phyloP scores from a whole-genome alignment of 768 basidiomycete genomes.

The Hydnomerulius pinastri region DNA sequence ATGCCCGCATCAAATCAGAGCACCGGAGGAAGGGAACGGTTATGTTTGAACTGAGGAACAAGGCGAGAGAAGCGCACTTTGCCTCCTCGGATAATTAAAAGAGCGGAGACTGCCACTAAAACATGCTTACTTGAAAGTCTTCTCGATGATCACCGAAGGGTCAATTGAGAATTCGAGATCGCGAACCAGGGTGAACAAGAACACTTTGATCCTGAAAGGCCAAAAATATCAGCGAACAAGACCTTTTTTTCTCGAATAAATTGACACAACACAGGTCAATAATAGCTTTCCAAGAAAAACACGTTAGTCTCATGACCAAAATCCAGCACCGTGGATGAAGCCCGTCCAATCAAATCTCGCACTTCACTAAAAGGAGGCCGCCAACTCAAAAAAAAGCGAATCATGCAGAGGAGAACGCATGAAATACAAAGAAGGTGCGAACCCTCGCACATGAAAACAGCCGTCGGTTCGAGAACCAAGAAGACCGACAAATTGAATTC shows the following conservation, averaged over 20 bases:
- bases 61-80: slow-evolving; percentile 12
- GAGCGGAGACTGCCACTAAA: slow-evolving; percentile 18
- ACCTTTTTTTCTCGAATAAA: background rate
- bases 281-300: slow-evolving; percentile 3
- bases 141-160: slow-evolving; percentile 56
- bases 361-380: slow-evolving; percentile 8
- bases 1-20: slow-evolving; percentile 7
- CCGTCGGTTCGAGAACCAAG: slow-evolving; percentile 11
- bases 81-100: slow-evolving; percentile 24
- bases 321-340: background rate
- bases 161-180: slow-evolving; percentile 58
- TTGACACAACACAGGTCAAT: slow-evolving; percentile 2
- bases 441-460: slow-evolving; percentile 9
- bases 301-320: slow-evolving; percentile 1
- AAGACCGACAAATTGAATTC: background rate
- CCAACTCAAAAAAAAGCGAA: slow-evolving; percentile 25
- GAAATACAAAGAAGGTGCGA: slow-evolving; percentile 3
- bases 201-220: slow-evolving; percentile 58
- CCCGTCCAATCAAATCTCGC: slow-evolving; percentile 6
- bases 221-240: slow-evolving; percentile 20
- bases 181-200: slow-evolving; percentile 57
- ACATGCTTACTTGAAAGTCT: slow-evolving; percentile 57
- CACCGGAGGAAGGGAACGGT: slow-evolving; percentile 6
- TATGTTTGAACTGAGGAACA: slow-evolving; percentile 21
- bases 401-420: slow-evolving; percentile 7